These are phyloP conservation scores for Candida boidinii DNA, from an alignment of 805 yeast species.

Conservation along the genomic window DNA sequence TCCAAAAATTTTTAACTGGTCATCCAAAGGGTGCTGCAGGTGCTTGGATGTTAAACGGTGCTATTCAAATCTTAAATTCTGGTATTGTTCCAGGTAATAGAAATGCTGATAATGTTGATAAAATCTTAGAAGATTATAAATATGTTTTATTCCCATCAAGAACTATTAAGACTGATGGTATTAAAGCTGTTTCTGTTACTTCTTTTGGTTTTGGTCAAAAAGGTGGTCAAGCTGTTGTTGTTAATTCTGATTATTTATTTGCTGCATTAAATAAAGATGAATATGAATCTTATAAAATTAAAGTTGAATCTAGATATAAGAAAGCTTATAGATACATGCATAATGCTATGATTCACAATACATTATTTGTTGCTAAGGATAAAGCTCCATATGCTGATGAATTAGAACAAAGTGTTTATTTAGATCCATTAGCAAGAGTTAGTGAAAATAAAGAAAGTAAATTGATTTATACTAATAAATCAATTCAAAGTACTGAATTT, in stretches of 20 bases:
- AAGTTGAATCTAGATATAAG: constrained; percentile 77
- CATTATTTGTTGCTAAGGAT: constrained; percentile 88
- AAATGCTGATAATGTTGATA: constrained; percentile 95
- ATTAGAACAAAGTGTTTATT: constrained; percentile 81
- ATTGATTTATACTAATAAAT: constrained; percentile 39
- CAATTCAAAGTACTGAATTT: constrained; percentile 39
- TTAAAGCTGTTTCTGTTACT: constrained; percentile 94
- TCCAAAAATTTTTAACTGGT: constrained; percentile 98
- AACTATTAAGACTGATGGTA: constrained; percentile 88
- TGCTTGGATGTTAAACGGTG: constrained; percentile 99
- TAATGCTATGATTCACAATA: constrained; percentile 84
- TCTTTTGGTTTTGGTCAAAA: constrained; percentile 99
- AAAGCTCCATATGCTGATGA: constrained; percentile 89
- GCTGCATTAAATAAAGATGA: constrained; percentile 68
- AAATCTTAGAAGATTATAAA: constrained; percentile 70
- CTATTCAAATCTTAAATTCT: constrained; percentile 80
- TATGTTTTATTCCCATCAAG: constrained; percentile 92
- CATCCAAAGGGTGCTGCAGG: constrained; percentile 99
- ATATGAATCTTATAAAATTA: constrained; percentile 62
- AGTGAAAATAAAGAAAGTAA: constrained; percentile 26
- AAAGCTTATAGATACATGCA: constrained; percentile 92
- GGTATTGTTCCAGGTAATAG: constrained; percentile 98
- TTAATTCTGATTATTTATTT: constrained; percentile 89
- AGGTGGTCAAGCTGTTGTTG: constrained; percentile 92
- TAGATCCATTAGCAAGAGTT: constrained; percentile 91